Percentiles rank a stretch among this genome's conserved stretches.
Evolutionary conservation across 225 moss, liverwort and hornwort genomes (phyloP).

Genomic region (Polytrichum commune): DNA sequence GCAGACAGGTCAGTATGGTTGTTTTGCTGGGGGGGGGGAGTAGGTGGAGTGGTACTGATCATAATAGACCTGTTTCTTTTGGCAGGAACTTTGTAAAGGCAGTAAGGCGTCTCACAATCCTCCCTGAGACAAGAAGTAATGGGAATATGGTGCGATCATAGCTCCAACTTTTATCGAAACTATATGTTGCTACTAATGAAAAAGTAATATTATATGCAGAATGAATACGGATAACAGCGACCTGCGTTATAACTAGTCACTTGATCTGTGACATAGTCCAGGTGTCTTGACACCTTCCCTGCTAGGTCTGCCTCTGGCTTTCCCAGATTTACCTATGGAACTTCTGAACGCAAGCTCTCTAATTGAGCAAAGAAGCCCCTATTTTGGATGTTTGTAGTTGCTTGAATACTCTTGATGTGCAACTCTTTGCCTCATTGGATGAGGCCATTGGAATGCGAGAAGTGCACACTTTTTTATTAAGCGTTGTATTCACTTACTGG

Average conservation of each 20-base stretch:
- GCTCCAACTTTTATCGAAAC: slow-evolving; percentile 15
- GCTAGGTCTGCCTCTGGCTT: neutral
- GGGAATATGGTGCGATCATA: slow-evolving; percentile 63
- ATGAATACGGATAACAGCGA: neutral
- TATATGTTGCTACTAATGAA: neutral
- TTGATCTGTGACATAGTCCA: neutral
- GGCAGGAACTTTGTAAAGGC: slow-evolving; percentile 78
- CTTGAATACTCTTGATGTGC: slow-evolving; percentile 1
- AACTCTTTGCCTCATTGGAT: neutral
- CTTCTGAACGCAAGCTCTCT: neutral
- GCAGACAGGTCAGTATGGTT: neutral
- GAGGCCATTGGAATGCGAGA: neutral
- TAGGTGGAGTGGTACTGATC: no score
- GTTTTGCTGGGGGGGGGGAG: neutral
- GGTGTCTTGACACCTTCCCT: neutral
- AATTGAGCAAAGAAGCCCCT: neutral
- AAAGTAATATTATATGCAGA: neutral
- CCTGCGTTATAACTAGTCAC: neutral
- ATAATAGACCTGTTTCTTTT: neutral
- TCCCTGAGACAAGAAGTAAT: slow-evolving; percentile 50
- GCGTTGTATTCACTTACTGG: neutral
- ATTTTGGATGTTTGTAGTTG: neutral
- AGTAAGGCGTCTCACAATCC: slow-evolving; percentile 79
- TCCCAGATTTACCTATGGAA: neutral
- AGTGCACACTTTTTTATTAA: neutral